Evolutionary conservation across 2,329 filamentous ascomycete genomes (phyloP), one percentile per base, ranked within the genome.

Genomic region (Cladosporium austrohemisphaericum): DNA sequence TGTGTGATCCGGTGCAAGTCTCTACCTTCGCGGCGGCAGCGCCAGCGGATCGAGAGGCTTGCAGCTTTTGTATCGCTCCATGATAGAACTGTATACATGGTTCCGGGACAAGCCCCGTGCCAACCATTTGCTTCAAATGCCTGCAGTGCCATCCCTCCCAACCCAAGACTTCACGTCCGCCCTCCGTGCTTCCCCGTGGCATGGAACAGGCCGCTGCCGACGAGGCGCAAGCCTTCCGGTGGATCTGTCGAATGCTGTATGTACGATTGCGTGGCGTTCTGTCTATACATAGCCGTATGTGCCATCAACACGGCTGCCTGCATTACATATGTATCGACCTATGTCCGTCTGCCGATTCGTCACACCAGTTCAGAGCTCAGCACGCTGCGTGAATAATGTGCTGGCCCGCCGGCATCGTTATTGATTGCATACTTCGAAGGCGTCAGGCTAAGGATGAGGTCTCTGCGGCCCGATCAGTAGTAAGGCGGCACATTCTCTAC

Each of bases 141-240:
- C 38, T 31, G 38, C 38, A 41, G 25, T 26, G 6, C 25, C 25
- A 26, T 25, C 22, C 37, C 20, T 41, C 38, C 25, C 23, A 41
- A 19, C 28, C 23, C 38, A 29, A 41, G 14, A 41, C 25, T n/a
- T n/a, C n/a, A n/a, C n/a, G n/a, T n/a, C n/a, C 38, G 16, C 18
- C 18, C 16, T 7, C 38, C 33, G 44, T 38, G 33, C 44, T 47
- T 47, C 33, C 44, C 44, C 44, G 44, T 38, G 23, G 16, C 4
- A 33, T 29, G 23, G 43, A 5, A n/a, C 5, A 26, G 14, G 14
- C 13, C 20, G 44, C 29, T 35, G 14, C 41, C 41, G 29, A 33
- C 41, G 22, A 28, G 41, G 41, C 31, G 41, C 41, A 25, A 25
- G 14, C 29, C 29, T 45, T 19, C 19, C 41, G 20, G 41, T 26